Base-by-base conservation (phyloP, 345 rosid species). In the Bruguiera sexangula region DNA sequence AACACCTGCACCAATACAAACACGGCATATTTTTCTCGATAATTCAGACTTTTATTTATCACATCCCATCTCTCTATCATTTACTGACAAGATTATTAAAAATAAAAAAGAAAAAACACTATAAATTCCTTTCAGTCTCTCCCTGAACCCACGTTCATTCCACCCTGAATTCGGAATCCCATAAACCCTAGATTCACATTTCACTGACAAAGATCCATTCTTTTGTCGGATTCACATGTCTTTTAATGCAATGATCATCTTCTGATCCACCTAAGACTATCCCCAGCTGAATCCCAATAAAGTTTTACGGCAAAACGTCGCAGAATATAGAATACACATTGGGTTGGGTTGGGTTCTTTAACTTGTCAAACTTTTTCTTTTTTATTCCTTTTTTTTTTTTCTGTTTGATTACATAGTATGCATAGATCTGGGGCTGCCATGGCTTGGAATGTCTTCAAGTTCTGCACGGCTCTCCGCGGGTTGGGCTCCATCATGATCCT, bases 371-470 rank as follows among this genome's bases (percentile, higher is more conserved):
- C 1, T 32, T 62, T 48, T 60, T 4, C 46, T 24, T 8, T 36
- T 24, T 0, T 24, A 0, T 24, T 24, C 10, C 21, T 31, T 20
- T 43, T 52, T 48, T 3, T 21, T 34, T 53, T 58, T 51, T 69
- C 21, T 50, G 50, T 61, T 75, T 55, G 36, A 60, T 71, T 66
- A 22, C 67, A 61, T 70, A 83, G 60, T 77, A 94, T 91, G 98
- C 96, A 89, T 77, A 92, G 96, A 91, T 91, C 98, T 78, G 96
- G 97, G 48, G 88, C 85, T 69, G 71, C 86, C 65, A 95, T 95
- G 99, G 99, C 99, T 32, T 95, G 99, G 99, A 92, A 95, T 83
- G 98, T 95, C 63, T 95, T 95, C 87, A 90, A 83, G 73, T 92
- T 95, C 75, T 95, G 99, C 73, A 92, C 98, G 18, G 97, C 96